phyloP scores from a whole-genome alignment of 495 filamentous ascomycete genomes.

The Terfezia claveryi region DNA sequence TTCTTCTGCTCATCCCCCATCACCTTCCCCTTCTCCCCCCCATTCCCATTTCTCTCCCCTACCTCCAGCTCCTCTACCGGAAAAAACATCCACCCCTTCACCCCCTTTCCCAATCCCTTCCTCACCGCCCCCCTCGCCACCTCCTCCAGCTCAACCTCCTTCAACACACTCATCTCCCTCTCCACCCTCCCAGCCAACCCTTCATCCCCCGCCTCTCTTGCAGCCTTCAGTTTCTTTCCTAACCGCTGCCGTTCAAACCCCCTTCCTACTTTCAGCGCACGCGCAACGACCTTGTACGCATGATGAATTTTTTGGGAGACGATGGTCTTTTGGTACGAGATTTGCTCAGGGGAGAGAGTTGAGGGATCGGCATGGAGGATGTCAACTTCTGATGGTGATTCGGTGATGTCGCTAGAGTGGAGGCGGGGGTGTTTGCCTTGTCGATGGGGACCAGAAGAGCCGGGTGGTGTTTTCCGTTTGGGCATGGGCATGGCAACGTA shows the following conservation, averaged over 20 bases:
- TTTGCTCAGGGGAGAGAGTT: neutral
- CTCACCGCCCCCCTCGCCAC: conserved; percentile 52
- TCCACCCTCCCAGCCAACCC: conserved; percentile 28
- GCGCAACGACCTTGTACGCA: neutral
- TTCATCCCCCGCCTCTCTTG: conserved; percentile 27
- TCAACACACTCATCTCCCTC: conserved; percentile 26
- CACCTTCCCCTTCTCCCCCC: conserved; percentile 17
- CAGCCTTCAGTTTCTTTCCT: conserved; percentile 8
- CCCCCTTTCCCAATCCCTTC: conserved; percentile 44
- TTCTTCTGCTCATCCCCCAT: conserved; percentile 27
- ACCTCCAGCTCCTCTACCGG: conserved; percentile 22
- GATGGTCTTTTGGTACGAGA: neutral
- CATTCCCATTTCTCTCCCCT: conserved; percentile 25
- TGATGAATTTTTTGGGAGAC: neutral
- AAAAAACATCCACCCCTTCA: conserved; percentile 37
- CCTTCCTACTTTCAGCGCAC: neutral
- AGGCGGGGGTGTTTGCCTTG: too few species aligned
- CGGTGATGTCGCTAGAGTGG: too few species aligned
- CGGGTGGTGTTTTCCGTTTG: too few species aligned
- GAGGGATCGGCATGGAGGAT: neutral
- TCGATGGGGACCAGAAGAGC: too few species aligned
- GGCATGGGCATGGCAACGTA: too few species aligned
- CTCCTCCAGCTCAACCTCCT: conserved; percentile 40
- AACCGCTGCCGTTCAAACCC: neutral
- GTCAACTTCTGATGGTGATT: too few species aligned